Percentiles rank a stretch among this genome's conserved stretches.
phyloP scores from a whole-genome alignment of 306 rosid species.

The Ochetophila trinervis region DNA sequence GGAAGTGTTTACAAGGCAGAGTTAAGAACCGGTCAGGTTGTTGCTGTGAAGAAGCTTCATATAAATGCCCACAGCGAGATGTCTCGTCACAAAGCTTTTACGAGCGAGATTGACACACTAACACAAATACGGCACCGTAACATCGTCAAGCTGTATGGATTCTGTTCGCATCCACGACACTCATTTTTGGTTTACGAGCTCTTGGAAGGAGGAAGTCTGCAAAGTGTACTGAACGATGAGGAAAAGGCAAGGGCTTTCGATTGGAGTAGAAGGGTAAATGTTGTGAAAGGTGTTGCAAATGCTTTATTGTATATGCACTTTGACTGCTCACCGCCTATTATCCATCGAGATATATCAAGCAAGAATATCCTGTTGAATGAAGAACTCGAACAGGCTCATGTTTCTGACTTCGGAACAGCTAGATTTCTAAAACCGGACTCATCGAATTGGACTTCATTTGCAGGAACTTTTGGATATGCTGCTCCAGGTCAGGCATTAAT shows the following conservation, averaged over 20 bases:
- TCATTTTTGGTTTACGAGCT: slow-evolving; percentile 15
- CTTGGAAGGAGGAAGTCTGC: slow-evolving; percentile 19
- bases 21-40: not conserved
- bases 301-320: slow-evolving; percentile 25
- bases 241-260: slow-evolving; percentile 9
- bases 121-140: slow-evolving; percentile 18
- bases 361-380: slow-evolving; percentile 15
- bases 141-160: slow-evolving; percentile 20
- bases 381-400: slow-evolving; percentile 4
- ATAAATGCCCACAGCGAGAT: too few species aligned
- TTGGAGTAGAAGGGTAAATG: slow-evolving; percentile 21
- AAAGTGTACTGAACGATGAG: not conserved
- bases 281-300: slow-evolving; percentile 16
- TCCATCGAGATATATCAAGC: slow-evolving; percentile 19
- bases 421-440: slow-evolving; percentile 10
- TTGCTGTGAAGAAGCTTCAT: slow-evolving; percentile 21
- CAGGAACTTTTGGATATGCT: slow-evolving; percentile 21
- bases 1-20: slow-evolving; percentile 16
- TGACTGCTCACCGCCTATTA: slow-evolving; percentile 12
- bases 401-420: slow-evolving; percentile 20
- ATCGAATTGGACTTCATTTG: slow-evolving; percentile 15
- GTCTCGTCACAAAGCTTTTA: not conserved
- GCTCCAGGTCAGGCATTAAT: slow-evolving; percentile 14
- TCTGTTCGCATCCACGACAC: slow-evolving; percentile 3
- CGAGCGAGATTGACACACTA: slow-evolving; percentile 15